Conservation (phyloP, 768 basidiomycete species). For the Austroboletus eburneus region DNA sequence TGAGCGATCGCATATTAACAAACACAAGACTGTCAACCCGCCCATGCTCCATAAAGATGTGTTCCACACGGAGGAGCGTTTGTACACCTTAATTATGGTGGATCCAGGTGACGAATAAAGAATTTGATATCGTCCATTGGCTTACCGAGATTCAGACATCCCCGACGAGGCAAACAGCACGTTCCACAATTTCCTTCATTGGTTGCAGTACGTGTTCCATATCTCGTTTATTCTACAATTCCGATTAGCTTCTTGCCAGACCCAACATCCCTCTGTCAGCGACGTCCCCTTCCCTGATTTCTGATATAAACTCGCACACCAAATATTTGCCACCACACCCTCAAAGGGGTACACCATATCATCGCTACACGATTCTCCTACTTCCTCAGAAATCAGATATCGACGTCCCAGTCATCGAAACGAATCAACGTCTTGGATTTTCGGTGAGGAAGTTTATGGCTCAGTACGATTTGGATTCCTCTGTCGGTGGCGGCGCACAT, state of each 20-base stretch:
- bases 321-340: slow-evolving; percentile 90
- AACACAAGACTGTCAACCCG: slow-evolving; percentile 52
- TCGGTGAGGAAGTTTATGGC: slow-evolving; percentile 60
- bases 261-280: slow-evolving; percentile 80
- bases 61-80: slow-evolving; percentile 74
- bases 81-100: slow-evolving; percentile 87
- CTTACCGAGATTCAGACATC: slow-evolving; percentile 52
- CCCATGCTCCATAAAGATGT: slow-evolving; percentile 70
- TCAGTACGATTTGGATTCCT: slow-evolving; percentile 49
- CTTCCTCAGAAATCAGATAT: slow-evolving; percentile 58
- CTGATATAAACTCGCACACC: slow-evolving; percentile 52
- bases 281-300: slow-evolving; percentile 38
- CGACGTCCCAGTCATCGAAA: slow-evolving; percentile 44
- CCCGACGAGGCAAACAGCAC: slow-evolving; percentile 66
- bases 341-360: slow-evolving; percentile 81
- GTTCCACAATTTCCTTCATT: slow-evolving; percentile 77
- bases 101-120: slow-evolving; percentile 65
- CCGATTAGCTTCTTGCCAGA: slow-evolving; percentile 33
- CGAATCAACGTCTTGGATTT: slow-evolving; percentile 53
- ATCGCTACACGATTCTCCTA: slow-evolving; percentile 80
- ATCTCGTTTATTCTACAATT: not conserved
- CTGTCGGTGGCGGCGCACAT: slow-evolving; percentile 65
- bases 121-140: not conserved
- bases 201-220: slow-evolving; percentile 62
- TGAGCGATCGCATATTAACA: slow-evolving; percentile 2